Evolutionary conservation across 1,139 yeast genomes (phyloP).

Genomic region (Taphrina communis): DNA sequence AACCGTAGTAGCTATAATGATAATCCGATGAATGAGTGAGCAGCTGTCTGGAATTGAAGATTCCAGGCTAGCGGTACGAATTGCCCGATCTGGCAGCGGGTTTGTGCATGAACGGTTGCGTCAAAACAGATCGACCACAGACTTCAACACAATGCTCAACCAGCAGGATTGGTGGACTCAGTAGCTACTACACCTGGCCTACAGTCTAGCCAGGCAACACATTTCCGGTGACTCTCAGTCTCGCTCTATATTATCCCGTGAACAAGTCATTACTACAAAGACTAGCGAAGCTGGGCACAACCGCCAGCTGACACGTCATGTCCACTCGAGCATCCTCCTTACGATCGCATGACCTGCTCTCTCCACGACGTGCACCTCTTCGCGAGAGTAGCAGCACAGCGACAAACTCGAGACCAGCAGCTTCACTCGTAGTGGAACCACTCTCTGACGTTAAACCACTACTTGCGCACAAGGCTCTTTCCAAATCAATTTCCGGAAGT

Average conservation of each 20-base stretch:
- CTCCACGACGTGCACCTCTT: slow-evolving; percentile 6
- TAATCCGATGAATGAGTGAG: no score
- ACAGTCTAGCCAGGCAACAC: no score
- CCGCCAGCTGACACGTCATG: background rate
- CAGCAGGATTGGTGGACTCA: no score
- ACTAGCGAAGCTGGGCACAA: no score
- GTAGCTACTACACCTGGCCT: no score
- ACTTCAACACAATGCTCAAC: background rate
- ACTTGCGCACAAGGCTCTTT: background rate
- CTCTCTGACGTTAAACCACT: background rate
- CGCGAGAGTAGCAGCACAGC: background rate
- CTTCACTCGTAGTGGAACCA: background rate
- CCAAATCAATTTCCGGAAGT: background rate
- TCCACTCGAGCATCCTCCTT: background rate
- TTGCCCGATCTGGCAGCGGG: background rate
- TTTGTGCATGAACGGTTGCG: slow-evolving; percentile 9
- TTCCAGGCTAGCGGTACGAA: no score
- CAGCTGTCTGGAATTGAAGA: no score
- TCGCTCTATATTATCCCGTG: no score
- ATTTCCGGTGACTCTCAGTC: no score
- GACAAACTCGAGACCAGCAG: no score
- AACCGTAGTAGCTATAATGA: no score
- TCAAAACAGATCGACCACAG: slow-evolving; percentile 6
- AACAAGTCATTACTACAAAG: no score
- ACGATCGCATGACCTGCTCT: background rate